A percentile compares a stretch with the other conserved stretches of the same genome.
These are phyloP conservation scores for Coemansia sp. DNA, from an alignment of 192 early-diverging fungal genomes.

Conservation along the genomic window DNA sequence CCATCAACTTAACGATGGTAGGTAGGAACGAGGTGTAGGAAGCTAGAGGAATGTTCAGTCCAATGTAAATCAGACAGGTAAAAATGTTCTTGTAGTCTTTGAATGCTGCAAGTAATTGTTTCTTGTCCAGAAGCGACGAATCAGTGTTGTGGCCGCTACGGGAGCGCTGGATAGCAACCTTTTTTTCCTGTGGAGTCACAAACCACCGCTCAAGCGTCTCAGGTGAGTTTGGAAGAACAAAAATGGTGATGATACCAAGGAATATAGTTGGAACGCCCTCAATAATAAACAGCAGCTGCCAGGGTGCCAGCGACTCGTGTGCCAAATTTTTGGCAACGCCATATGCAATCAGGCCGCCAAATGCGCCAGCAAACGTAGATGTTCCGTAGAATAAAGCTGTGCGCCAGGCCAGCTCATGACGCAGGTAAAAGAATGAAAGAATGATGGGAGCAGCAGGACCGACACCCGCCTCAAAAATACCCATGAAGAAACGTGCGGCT, in stretches of 20 bases:
- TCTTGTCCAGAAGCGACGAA: constrained; percentile 28
- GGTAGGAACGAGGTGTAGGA: constrained; percentile 69
- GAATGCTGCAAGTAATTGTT: constrained; percentile 49
- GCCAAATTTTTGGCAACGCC: constrained; percentile 58
- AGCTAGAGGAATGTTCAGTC: constrained; percentile 61
- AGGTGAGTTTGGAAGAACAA: constrained; percentile 58
- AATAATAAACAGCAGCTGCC: constrained; percentile 73
- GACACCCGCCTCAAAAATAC: constrained; percentile 65
- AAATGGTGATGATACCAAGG: constrained; percentile 55
- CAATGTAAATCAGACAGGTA: constrained; percentile 61
- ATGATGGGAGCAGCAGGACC: constrained; percentile 69
- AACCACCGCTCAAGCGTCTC: constrained; percentile 45
- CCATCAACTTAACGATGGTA: constrained; percentile 66
- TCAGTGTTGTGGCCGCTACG: constrained; percentile 42
- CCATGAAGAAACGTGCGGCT: constrained; percentile 54
- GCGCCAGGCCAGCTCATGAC: constrained; percentile 63
- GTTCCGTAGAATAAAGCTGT: constrained; percentile 66
- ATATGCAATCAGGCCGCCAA: constrained; percentile 73
- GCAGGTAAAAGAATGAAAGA: constrained; percentile 70
- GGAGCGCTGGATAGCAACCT: constrained; percentile 55
- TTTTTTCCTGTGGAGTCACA: constrained; percentile 53
- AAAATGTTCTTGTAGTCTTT: constrained; percentile 56
- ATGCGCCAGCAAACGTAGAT: constrained; percentile 70
- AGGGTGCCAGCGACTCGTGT: constrained; percentile 55
- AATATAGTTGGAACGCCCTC: constrained; percentile 63